These are phyloP conservation scores for Austroboletus niveus DNA, from an alignment of 1,284 basidiomycete species.

Conservation along the genomic window DNA sequence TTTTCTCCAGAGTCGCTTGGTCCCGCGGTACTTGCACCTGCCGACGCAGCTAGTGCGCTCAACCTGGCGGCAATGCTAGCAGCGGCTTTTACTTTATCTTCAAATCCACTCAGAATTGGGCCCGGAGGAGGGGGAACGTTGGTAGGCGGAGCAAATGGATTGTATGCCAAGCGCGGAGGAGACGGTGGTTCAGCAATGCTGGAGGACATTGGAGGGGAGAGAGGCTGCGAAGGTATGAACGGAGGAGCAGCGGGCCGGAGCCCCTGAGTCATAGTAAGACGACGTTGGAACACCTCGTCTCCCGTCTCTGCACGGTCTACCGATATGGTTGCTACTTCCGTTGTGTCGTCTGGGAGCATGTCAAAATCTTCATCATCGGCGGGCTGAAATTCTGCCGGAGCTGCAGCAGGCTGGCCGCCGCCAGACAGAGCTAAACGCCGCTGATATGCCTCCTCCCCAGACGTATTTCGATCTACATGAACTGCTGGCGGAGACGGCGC, in stretches of 20 bases:
- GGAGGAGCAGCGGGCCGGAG: slow-evolving; percentile 23
- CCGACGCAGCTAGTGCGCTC: slow-evolving; percentile 51
- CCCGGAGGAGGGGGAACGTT: slow-evolving; percentile 55
- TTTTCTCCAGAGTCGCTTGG: slow-evolving; percentile 14
- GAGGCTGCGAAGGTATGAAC: slow-evolving; percentile 14
- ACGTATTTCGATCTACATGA: slow-evolving; percentile 39
- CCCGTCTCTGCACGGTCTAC: slow-evolving; percentile 45
- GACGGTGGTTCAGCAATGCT: slow-evolving; percentile 34
- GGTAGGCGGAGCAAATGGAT: slow-evolving; percentile 63
- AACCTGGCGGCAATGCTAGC: slow-evolving; percentile 78
- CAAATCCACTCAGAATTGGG: slow-evolving; percentile 47
- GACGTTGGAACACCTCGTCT: slow-evolving; percentile 70
- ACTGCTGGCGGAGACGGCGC: slow-evolving; percentile 24
- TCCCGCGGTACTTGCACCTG: slow-evolving; percentile 20
- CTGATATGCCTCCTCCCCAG: slow-evolving; percentile 65
- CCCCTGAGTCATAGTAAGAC: slow-evolving; percentile 54
- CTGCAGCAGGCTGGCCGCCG: slow-evolving; percentile 15
- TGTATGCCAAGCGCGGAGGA: slow-evolving; percentile 54
- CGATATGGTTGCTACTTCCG: slow-evolving; percentile 16
- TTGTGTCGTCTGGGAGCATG: slow-evolving; percentile 2
- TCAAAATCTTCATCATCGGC: slow-evolving; percentile 22
- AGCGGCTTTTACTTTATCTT: slow-evolving; percentile 72
- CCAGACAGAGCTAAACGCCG: slow-evolving; percentile 55
- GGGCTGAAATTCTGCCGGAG: slow-evolving; percentile 3
- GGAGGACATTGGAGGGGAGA: slow-evolving; percentile 15